A percentile compares a stretch with the other conserved stretches of the same genome.
These are phyloP conservation scores for Daucus carota DNA, from an alignment of 129 eudicot genomes.

Conservation along the genomic window DH1_v3.0 NC_030381.2:54067001-54067500, in stretches of 20 bases:
- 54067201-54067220: not conserved
- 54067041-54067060: no score
- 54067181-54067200: not conserved
- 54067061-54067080: no score
- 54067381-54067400: slow-evolving; percentile 37
- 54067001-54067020: no score
- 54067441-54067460: slow-evolving; percentile 41
- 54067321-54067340: not conserved
- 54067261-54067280: not conserved
- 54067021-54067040: no score
- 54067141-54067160: not conserved
- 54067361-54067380: not conserved
- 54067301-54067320: not conserved
- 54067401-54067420: slow-evolving; percentile 98
- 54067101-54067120: not conserved
- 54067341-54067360: not conserved
- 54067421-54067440: slow-evolving; percentile 81
- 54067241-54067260: not conserved
- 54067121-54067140: not conserved
- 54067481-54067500: slow-evolving; percentile 78
- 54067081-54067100: not conserved
- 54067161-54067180: not conserved
- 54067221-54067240: not conserved
- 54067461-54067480: slow-evolving; percentile 87
- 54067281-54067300: not conserved